Base-by-base conservation (phyloP, 805 yeast genomes). In the Hanseniaspora pseudoguilliermondii region DNA sequence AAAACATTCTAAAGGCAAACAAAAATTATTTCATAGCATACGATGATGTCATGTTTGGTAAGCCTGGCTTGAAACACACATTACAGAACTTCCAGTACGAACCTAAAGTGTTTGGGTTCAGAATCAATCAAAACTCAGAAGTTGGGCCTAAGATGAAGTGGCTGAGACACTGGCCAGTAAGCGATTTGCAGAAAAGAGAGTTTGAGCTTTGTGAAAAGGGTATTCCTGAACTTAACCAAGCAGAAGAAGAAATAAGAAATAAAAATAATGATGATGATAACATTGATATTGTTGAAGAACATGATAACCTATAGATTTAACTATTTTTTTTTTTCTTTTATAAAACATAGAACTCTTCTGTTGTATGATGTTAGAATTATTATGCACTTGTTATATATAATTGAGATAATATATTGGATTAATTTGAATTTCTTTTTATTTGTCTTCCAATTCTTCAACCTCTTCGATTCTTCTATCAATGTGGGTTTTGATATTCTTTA, bases 121-220 rank as follows among this genome's bases (percentile, higher is more conserved):
- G 79, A 61, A 75, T 93, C 32, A 80, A 84, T 63, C 91, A 86
- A 65, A 65, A 71, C 55, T 83, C 95, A 47, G 72, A 77, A 34
- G 76, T 85, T 49, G 98, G 98, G 0, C 90, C 95, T n/a, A 78
- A 97, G 62, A 93, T 93, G 97, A 78, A 77, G 63, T 93, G 98
- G 98, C 75, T 91, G 59, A 79, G 97, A 62, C 82, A 81, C 66
- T 74, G 78, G 60, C 97, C 97, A 3, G 71, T 72, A 46, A 76
- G 80, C 3, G 75, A 71, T 20, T 79, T 73, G 44, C 90, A 85
- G 63, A 69, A 77, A 61, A 75, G 71, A 52, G 95, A 86, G 63
- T 81, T 73, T 60, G 75, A 78, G 6, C 70, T 69, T 39, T 85
- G 93, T 65, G 87, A 84, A 65, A 83, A 77, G 62, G 75, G 71